A percentile compares a stretch with the other conserved stretches of the same genome.
These are phyloP conservation scores for Lasiosphaeris hirsuta DNA, from an alignment of 495 filamentous ascomycete species.

Conservation along the genomic window DNA sequence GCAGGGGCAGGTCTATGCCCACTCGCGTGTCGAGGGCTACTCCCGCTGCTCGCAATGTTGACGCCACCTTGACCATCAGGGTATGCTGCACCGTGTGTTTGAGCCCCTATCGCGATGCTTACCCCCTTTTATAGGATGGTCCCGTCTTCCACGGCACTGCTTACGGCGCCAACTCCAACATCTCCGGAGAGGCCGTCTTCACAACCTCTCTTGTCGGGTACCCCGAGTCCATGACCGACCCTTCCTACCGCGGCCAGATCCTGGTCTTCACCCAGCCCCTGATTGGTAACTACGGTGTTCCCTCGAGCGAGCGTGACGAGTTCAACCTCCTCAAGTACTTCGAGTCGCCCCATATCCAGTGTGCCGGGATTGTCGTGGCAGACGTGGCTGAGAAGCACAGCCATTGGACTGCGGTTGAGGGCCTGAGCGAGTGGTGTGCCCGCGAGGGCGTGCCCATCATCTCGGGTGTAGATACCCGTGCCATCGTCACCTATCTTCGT, in stretches of 20 bases:
- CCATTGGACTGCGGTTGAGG: constrained; percentile 98
- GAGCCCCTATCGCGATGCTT: neutral
- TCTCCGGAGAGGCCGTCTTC: constrained; percentile 92
- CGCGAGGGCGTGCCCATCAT: constrained; percentile 95
- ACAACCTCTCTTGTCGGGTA: constrained; percentile 92
- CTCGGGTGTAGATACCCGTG: constrained; percentile 93
- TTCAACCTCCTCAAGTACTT: constrained; percentile 86
- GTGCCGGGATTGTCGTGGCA: constrained; percentile 89
- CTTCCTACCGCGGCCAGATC: constrained; percentile 98
- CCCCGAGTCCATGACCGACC: constrained; percentile 97
- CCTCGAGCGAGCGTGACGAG: constrained; percentile 70
- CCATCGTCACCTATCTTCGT: constrained; percentile 89
- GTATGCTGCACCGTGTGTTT: constrained; percentile 42
- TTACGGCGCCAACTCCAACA: constrained; percentile 87
- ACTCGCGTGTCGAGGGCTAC: constrained; percentile 43
- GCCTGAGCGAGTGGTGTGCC: constrained; percentile 88
- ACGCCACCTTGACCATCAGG: constrained; percentile 90
- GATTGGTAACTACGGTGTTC: constrained; percentile 98
- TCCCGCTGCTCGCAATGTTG: constrained; percentile 60
- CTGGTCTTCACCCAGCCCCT: constrained; percentile 96
- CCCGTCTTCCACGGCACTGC: constrained; percentile 92
- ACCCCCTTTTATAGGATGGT: constrained; percentile 55
- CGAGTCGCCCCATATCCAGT: constrained; percentile 95
- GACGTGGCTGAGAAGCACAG: constrained; percentile 91
- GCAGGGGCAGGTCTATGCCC: constrained; percentile 59